These are phyloP conservation scores for Whalleya microplaca DNA, from an alignment of 2,329 filamentous ascomycete species.

Conservation along the genomic window DNA sequence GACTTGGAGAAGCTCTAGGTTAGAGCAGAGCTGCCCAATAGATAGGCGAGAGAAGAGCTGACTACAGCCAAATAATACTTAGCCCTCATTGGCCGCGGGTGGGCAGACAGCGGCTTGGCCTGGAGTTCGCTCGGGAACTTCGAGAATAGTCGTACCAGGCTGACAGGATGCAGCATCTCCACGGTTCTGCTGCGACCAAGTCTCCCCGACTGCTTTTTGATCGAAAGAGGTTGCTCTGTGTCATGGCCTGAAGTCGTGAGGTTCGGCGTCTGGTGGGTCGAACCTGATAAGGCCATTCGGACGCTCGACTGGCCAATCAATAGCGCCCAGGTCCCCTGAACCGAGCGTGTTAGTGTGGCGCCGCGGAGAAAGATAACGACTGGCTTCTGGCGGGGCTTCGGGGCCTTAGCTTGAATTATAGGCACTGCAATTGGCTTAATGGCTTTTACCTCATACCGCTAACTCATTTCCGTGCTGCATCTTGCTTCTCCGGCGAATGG, in stretches of 20 bases:
- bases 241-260: not conserved
- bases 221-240: not conserved
- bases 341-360: not conserved
- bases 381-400: not conserved
- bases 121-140: not conserved
- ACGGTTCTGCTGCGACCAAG: too few relatives aligned
- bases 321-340: not conserved
- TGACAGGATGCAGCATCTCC: too few relatives aligned
- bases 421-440: not conserved
- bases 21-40: conserved; percentile 21
- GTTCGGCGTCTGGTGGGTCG: not conserved
- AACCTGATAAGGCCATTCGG: conserved; percentile 7
- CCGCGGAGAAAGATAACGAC: conserved; percentile 23
- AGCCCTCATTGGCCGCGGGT: conserved; percentile 18
- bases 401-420: too few relatives aligned
- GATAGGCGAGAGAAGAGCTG: conserved; percentile 17
- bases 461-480: not conserved
- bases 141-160: too few relatives aligned
- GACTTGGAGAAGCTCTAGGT: conserved; percentile 8
- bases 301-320: conserved; percentile 16
- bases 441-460: not conserved
- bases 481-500: not conserved
- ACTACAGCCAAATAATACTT: conserved; percentile 19
- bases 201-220: not conserved
- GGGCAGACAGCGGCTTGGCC: not conserved